Evolutionary conservation across 805 yeast species (phyloP).

Genomic region (Saturnispora ahearnii): DNA sequence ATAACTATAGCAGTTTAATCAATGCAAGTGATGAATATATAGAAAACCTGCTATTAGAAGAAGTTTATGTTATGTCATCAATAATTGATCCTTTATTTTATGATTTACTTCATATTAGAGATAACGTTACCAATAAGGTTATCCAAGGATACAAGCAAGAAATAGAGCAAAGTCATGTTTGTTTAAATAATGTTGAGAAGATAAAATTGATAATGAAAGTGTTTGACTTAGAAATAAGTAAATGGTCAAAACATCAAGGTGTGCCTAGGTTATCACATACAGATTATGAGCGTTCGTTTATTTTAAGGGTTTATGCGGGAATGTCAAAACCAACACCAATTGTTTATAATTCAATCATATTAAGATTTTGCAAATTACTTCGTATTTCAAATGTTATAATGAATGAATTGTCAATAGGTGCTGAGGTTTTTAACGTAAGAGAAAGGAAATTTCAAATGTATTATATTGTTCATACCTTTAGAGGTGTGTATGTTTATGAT

Average conservation of each 20-base stretch:
- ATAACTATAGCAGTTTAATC: neutral
- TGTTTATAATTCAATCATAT: constrained; percentile 2
- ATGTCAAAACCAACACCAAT: neutral
- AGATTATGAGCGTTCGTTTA: neutral
- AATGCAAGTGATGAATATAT: neutral
- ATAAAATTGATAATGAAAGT: neutral
- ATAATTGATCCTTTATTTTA: constrained; percentile 3
- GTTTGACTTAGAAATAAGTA: neutral
- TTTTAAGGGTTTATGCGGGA: constrained; percentile 4
- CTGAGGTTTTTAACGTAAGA: neutral
- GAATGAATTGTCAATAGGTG: neutral
- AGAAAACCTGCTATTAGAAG: neutral
- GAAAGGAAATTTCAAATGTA: neutral
- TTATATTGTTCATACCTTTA: constrained; percentile 1
- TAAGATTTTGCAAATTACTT: neutral
- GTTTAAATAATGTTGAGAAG: neutral
- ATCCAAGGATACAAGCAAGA: neutral
- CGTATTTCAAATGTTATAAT: neutral
- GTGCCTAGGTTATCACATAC: neutral
- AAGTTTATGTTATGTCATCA: constrained; percentile 1
- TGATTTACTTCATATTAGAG: neutral
- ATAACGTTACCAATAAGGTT: neutral
- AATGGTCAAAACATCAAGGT: neutral
- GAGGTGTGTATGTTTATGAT: neutral
- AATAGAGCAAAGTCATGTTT: neutral